Evolutionary conservation across 2,329 filamentous ascomycete species (phyloP), one percentile per base, ranked within the genome.

Genomic region (Chaetomiaceae sp.): DNA sequence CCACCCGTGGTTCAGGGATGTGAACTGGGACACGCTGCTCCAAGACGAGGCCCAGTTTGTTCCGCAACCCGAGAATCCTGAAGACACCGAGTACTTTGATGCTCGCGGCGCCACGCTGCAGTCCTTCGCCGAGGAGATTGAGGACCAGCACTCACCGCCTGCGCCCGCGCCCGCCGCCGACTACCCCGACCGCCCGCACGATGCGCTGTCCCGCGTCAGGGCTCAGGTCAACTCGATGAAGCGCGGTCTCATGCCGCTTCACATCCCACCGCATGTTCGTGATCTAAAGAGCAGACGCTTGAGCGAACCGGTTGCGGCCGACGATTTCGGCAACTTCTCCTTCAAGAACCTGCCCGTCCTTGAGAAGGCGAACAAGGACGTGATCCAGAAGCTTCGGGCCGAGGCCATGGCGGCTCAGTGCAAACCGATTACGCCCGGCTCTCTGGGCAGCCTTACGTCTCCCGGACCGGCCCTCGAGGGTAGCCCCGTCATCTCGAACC

Each of bases 61-160:
- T 11, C 94, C 94, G 0, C 88, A 89, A 37, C 86, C 88, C 1
- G 90, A 96, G 65, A 92, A 99, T 62, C 91, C 90, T 0, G 94
- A 99, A 68, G 92, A 99, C 65, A 99, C 94, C 0, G 95, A 99
- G 66, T 99, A 99, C 66, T 99, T 99, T 63, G 94, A 99, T 71
- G 74, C 89, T 20, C 83, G 94, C 60, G 94, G 94, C 25, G 94
- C 94, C 15, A 95, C 91, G 1, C 78, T 97, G 61, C 89, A 96
- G 64, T 88, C 89, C 3, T 99, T 99, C 68, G 85, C 88, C 1
- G 91, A 96, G 59, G 94, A 99, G 68, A 87, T 96, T 64, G 92
- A 97, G 67, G 94, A 97, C 63, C 89, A 95, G 65, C 72, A 79
- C 38, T 87, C 90, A 1, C 88, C 91, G 8, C 83, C 87, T n/a